These are phyloP conservation scores for Cyberlindnera xylosilytica DNA, from an alignment of 805 yeast species.

Conservation along the genomic window DNA sequence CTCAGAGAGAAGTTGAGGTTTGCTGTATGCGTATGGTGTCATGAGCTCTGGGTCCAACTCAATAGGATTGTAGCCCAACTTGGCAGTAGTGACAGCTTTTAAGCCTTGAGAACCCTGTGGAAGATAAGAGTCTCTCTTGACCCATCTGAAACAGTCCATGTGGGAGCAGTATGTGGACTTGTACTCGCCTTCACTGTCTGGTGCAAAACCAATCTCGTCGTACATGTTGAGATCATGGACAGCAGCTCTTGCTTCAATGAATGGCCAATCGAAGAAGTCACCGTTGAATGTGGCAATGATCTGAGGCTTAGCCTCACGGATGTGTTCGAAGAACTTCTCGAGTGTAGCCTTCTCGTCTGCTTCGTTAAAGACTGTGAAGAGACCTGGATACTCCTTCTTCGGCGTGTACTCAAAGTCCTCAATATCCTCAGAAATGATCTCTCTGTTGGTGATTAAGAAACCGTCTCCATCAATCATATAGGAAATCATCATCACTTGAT, in stretches of 20 bases:
- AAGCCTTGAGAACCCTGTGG: constrained; percentile 99
- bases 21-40: constrained; percentile 96
- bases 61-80: constrained; percentile 92
- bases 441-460: constrained; percentile 87
- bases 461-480: constrained; percentile 99
- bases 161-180: constrained; percentile 90
- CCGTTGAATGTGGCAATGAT: constrained; percentile 99
- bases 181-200: constrained; percentile 87
- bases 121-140: constrained; percentile 91
- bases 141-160: constrained; percentile 98
- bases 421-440: constrained; percentile 89
- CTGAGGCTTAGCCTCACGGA: constrained; percentile 84
- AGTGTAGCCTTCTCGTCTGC: constrained; percentile 74
- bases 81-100: constrained; percentile 95
- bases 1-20: constrained; percentile 89
- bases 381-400: constrained; percentile 90
- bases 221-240: constrained; percentile 85
- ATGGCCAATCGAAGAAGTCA: constrained; percentile 99
- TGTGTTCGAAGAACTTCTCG: constrained; percentile 81
- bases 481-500: constrained; percentile 98
- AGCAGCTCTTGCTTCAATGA: constrained; percentile 83
- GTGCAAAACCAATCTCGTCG: constrained; percentile 90
- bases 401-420: constrained; percentile 98
- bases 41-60: constrained; percentile 96
- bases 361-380: constrained; percentile 87